Conservation (phyloP, 768 basidiomycete species). For the Fomitopsis serialis region DNA sequence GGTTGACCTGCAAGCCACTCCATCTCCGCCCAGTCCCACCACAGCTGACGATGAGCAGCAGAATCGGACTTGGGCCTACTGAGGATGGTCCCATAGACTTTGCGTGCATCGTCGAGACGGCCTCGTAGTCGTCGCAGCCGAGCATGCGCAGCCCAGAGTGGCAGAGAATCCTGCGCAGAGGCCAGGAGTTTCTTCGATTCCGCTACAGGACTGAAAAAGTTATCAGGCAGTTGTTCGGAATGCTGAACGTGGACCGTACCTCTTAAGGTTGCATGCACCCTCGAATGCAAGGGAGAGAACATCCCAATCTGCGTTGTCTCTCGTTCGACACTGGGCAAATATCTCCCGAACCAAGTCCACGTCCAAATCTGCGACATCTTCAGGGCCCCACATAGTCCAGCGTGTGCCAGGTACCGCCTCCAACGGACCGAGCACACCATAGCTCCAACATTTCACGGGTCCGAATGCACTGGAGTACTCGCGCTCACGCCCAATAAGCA, state of each 20-base stretch:
- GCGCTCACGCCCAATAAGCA: constrained; percentile 59
- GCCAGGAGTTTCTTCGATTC: constrained; percentile 63
- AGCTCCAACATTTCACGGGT: constrained; percentile 63
- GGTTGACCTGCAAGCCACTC: constrained; percentile 63
- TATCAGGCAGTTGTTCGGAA: not conserved
- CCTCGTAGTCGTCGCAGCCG: constrained; percentile 65
- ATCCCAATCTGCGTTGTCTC: constrained; percentile 59
- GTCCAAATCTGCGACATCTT: constrained; percentile 50
- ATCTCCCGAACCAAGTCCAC: constrained; percentile 46
- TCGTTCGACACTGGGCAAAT: constrained; percentile 49
- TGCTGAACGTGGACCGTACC: constrained; percentile 27
- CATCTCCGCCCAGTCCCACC: constrained; percentile 85
- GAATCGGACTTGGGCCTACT: constrained; percentile 24
- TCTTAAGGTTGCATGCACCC: constrained; percentile 50
- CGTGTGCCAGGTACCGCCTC: constrained; percentile 38
- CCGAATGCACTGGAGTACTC: constrained; percentile 59
- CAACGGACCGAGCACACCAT: constrained; percentile 47
- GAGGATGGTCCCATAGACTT: constrained; percentile 69
- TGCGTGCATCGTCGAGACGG: constrained; percentile 63
- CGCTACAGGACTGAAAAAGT: constrained; percentile 52
- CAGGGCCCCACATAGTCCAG: constrained; percentile 36
- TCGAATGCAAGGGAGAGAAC: constrained; percentile 62
- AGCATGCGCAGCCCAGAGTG: constrained; percentile 74
- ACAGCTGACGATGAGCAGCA: constrained; percentile 24
- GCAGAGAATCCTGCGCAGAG: constrained; percentile 46